Evolutionary conservation across 495 filamentous ascomycete species (phyloP).

Genomic region (Neurospora sp.): DNA sequence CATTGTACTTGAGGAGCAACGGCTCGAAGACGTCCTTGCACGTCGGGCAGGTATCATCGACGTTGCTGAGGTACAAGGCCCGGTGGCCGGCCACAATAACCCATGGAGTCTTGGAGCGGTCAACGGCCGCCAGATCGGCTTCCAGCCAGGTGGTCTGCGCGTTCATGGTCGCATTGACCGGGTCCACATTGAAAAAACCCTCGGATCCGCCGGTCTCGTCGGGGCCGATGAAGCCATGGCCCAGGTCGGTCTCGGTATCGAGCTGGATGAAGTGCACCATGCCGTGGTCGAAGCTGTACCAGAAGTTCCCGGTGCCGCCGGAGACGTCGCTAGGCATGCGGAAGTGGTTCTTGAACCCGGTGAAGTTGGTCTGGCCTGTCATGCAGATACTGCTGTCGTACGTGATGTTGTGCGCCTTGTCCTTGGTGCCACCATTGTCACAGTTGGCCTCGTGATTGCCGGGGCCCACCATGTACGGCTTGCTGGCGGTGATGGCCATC

Average conservation of each 20-base stretch:
- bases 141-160: slow-evolving; percentile 38
- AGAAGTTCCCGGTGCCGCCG: slow-evolving; percentile 41
- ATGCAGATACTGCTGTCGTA: slow-evolving; percentile 28
- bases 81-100: slow-evolving; percentile 44
- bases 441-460: slow-evolving; percentile 43
- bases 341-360: slow-evolving; percentile 42
- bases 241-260: slow-evolving; percentile 46
- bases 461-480: slow-evolving; percentile 45
- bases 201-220: slow-evolving; percentile 22
- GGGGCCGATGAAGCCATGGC: slow-evolving; percentile 27
- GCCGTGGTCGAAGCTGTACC: slow-evolving; percentile 51
- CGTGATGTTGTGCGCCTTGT: neutral
- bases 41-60: slow-evolving; percentile 20
- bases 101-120: slow-evolving; percentile 45
- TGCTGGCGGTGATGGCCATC: slow-evolving; percentile 31
- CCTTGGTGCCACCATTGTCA: slow-evolving; percentile 17
- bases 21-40: slow-evolving; percentile 42
- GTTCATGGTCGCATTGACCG: slow-evolving; percentile 41
- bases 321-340: slow-evolving; percentile 38
- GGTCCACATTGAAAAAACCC: slow-evolving; percentile 23
- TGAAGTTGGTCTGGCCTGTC: slow-evolving; percentile 46
- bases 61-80: slow-evolving; percentile 36
- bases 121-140: slow-evolving; percentile 39
- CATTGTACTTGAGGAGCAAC: slow-evolving; percentile 37
- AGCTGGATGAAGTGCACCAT: slow-evolving; percentile 42